These are phyloP conservation scores for Cinnamomum chago DNA, from an alignment of 164 flowering plant species.

Conservation along the genomic window DNA sequence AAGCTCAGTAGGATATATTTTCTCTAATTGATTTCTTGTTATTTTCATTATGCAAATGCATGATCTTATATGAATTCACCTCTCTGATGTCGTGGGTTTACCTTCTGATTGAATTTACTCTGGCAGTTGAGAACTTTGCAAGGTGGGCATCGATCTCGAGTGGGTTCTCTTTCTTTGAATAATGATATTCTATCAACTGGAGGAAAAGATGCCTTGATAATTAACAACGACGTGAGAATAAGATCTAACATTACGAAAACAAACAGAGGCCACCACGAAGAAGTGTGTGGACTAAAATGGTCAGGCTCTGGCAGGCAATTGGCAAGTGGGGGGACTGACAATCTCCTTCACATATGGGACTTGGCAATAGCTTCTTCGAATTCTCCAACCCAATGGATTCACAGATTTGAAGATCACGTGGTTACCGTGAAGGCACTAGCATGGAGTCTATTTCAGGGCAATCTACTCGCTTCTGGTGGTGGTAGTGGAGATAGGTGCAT, in stretches of 20 bases:
- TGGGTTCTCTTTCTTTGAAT: too few relatives aligned
- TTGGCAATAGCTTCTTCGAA: constrained; percentile 35
- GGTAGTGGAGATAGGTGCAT: constrained; percentile 56
- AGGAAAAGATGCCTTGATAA: too few relatives aligned
- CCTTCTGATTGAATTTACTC: too few relatives aligned
- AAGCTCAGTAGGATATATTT: too few relatives aligned
- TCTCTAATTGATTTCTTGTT: too few relatives aligned
- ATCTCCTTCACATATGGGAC: constrained; percentile 60
- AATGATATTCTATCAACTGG: too few relatives aligned
- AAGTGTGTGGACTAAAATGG: constrained; percentile 65
- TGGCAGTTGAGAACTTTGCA: too few relatives aligned
- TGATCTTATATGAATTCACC: too few relatives aligned
- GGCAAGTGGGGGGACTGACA: too few relatives aligned
- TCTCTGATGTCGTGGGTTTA: too few relatives aligned
- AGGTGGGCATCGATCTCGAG: too few relatives aligned
- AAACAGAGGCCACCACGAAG: constrained; percentile 51
- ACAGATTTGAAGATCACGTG: constrained; percentile 55
- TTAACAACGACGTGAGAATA: constrained; percentile 22
- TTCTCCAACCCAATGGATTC: constrained; percentile 46
- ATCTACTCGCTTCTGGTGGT: constrained; percentile 57
- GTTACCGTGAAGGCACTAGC: constrained; percentile 65
- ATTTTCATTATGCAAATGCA: too few relatives aligned
- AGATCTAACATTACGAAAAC: constrained; percentile 40
- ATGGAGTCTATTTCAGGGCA: constrained; percentile 67
- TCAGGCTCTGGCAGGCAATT: constrained; percentile 54